Evolutionary conservation across 2,329 filamentous ascomycete species (phyloP).

Genomic region (Colletotrichum cereale): DNA sequence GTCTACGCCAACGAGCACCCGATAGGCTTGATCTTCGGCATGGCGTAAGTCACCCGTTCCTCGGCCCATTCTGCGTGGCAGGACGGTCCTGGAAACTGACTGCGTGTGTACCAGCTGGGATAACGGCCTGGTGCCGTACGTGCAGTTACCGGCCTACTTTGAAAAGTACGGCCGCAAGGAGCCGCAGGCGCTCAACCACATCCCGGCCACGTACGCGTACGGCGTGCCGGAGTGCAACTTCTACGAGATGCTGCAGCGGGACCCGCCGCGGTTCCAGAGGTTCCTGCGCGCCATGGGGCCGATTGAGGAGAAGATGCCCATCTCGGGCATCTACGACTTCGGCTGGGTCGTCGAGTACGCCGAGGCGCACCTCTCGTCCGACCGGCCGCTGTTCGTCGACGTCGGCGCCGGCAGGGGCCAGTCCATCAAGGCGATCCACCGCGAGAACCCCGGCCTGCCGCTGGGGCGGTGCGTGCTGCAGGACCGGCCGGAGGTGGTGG

Average conservation of each 20-base stretch:
- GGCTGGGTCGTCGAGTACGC: constrained; percentile 45
- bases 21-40: constrained; percentile 28
- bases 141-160: constrained; percentile 49
- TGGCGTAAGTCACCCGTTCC: constrained; percentile 31
- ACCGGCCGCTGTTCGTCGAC: constrained; percentile 48
- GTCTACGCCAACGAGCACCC: constrained; percentile 28
- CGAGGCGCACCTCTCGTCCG: neutral
- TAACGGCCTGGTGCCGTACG: constrained; percentile 33
- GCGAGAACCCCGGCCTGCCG: constrained; percentile 45
- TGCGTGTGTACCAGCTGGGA: constrained; percentile 19
- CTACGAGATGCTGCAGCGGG: constrained; percentile 49
- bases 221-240: constrained; percentile 47
- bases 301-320: constrained; percentile 44
- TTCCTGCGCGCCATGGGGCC: constrained; percentile 50
- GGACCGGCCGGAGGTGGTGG: constrained; percentile 48
- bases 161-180: constrained; percentile 49
- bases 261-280: constrained; percentile 44
- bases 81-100: neutral
- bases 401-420: constrained; percentile 51
- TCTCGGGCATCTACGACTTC: constrained; percentile 49
- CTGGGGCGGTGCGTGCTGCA: constrained; percentile 48
- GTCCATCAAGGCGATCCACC: constrained; percentile 44
- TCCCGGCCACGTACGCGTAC: constrained; percentile 46
- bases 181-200: constrained; percentile 46
- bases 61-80: too few relatives aligned